phyloP scores from a whole-genome alignment of 208 protist genomes.

The Zelonia costaricensis region DNA sequence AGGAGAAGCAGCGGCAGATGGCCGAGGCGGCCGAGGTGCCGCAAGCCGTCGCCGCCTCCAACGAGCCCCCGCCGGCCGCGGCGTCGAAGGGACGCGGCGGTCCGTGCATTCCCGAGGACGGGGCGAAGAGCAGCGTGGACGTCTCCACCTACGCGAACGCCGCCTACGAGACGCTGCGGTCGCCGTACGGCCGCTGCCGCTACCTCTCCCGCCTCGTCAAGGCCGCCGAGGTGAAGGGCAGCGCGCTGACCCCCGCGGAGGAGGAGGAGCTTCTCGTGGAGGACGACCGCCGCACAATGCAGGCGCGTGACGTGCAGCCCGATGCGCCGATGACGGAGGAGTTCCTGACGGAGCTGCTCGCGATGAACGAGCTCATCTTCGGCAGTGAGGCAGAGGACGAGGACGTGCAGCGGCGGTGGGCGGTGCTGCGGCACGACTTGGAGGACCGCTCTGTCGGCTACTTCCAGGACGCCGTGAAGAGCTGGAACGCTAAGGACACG shows the following conservation, averaged over 20 bases:
- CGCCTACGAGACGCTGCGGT: conserved; percentile 73
- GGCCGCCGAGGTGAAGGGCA: conserved; percentile 35
- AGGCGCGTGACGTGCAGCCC: conserved; percentile 23
- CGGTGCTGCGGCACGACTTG: conserved; percentile 58
- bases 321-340: conserved; percentile 43
- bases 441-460: conserved; percentile 68
- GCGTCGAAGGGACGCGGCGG: too few species aligned
- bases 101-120: conserved; percentile 8
- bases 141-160: conserved; percentile 76
- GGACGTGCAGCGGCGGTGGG: conserved; percentile 36
- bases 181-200: conserved; percentile 75
- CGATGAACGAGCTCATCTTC: conserved; percentile 81
- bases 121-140: conserved; percentile 15
- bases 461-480: conserved; percentile 32
- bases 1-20: conserved; percentile 10
- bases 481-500: conserved; percentile 45
- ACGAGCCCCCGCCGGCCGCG: not conserved
- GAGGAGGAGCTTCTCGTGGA: conserved; percentile 65
- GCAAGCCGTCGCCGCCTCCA: not conserved
- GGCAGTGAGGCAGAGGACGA: conserved; percentile 42
- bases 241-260: conserved; percentile 44
- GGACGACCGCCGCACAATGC: conserved; percentile 49
- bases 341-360: conserved; percentile 80
- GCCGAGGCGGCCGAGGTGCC: not conserved
- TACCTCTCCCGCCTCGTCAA: conserved; percentile 65